Conservation (phyloP, 2,329 filamentous ascomycete genomes). For the Zasmidium citrigriseum region DNA sequence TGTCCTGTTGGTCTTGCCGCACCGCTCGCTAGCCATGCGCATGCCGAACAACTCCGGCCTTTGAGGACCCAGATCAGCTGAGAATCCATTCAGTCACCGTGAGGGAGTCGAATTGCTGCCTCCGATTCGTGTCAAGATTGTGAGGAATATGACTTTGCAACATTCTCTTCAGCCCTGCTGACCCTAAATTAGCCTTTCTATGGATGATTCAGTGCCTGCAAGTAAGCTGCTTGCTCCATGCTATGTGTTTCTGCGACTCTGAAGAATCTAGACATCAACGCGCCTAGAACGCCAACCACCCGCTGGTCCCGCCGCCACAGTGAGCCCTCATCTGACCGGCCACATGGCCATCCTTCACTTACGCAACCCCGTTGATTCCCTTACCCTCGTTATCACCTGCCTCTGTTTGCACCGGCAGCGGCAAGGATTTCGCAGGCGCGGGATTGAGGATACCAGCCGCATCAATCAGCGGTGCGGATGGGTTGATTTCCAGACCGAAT, state of each 20-base stretch:
- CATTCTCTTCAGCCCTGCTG: neutral
- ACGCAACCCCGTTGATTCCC: constrained; percentile 3
- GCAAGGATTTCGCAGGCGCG: constrained; percentile 49
- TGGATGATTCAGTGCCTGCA: neutral
- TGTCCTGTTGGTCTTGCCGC: neutral
- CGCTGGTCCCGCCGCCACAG: neutral
- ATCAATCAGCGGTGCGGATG: constrained; percentile 75
- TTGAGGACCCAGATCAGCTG: neutral
- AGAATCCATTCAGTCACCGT: neutral
- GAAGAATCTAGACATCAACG: neutral
- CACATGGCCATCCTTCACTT: neutral
- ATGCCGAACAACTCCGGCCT: neutral
- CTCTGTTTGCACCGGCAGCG: constrained; percentile 26
- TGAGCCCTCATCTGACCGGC: neutral
- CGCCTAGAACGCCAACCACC: neutral
- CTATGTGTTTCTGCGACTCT: neutral
- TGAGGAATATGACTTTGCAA: neutral
- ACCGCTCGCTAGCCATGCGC: neutral
- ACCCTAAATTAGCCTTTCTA: neutral
- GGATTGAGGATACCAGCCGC: constrained; percentile 73
- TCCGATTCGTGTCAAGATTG: neutral
- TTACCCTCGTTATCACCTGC: constrained; percentile 12
- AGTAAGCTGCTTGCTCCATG: neutral
- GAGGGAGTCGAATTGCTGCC: neutral
- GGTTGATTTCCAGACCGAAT: constrained; percentile 86